Base-by-base conservation (phyloP, 2,329 filamentous ascomycete genomes). In the Furcasterigmium furcatum region DNA sequence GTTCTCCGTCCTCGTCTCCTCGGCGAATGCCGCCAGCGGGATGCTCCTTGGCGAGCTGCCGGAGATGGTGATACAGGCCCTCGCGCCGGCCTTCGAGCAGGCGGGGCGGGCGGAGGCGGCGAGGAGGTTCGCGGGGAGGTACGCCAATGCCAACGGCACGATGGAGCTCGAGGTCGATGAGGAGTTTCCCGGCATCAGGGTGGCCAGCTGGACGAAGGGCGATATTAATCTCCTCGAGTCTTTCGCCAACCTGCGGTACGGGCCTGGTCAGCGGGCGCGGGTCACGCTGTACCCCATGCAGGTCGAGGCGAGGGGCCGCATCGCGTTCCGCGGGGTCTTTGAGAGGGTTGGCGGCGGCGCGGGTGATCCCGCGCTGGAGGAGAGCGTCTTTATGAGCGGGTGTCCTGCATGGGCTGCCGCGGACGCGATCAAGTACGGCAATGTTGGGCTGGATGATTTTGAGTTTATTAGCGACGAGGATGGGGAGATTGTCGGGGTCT, bases 1-100 rank as follows among this genome's bases (percentile, higher is more conserved):
- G 5, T 62, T 58, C 41, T 53, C 56, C 8, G 34, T 65, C 9
- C 29, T 64, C 14, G 36, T 57, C 3, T 60, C 58, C 2, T 59
- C 61, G 0, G 24, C 42, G 0, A 51, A 50, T 0, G 10, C 34
- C 7, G 8, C 19, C 16, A 20, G 25, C 18, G 42, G 43, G 4
- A 18, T 9, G 5, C 21, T 27, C 1, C 49, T 50, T 5, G 52
- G 48, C 38, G 6, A 13, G 3, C 3, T 59, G 9, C 53, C 52
- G 2, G 46, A 45, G 32, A 39, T 48, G 19, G 29, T 58, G 2
- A 19, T 57, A 2, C 36, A 40, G 3, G 38, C 45, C 1, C 51
- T 49, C 29, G 12, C 52, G 8, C 57, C 57, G 1, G 57, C 56
- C 4, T 45, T 54, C 5, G 57, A 58, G 39, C 48, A 44, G 6